Evolutionary conservation across 768 basidiomycete species (phyloP).

Genomic region (Tylopilus balloui): DNA sequence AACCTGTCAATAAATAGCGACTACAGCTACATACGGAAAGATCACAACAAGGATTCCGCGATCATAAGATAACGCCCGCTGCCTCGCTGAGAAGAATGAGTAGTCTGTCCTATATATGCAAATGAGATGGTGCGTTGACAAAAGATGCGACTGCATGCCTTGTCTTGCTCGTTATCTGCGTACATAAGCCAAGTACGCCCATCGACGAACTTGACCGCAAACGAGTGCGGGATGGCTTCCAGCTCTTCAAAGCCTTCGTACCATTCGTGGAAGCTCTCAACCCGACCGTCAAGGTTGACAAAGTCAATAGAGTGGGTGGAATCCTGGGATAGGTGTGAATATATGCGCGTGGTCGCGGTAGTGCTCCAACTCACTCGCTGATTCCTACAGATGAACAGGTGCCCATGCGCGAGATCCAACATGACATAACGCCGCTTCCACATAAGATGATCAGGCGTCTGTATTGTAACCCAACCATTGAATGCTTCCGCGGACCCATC

Average conservation of each 20-base stretch:
- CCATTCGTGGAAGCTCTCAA: conserved; percentile 54
- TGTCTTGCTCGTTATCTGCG: conserved; percentile 59
- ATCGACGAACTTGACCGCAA: conserved; percentile 58
- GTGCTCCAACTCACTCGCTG: conserved; percentile 38
- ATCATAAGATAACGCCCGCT: conserved; percentile 28
- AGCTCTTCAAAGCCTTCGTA: conserved; percentile 65
- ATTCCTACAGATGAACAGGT: conserved; percentile 47
- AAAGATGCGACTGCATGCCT: conserved; percentile 34
- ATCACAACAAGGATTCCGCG: conserved; percentile 8
- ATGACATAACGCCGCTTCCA: conserved; percentile 68
- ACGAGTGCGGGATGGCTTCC: conserved; percentile 60
- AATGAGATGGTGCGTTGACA: background rate
- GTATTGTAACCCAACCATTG: conserved; percentile 61
- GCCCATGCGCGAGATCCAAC: conserved; percentile 41
- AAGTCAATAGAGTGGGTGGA: conserved; percentile 27
- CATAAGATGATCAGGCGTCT: conserved; percentile 46
- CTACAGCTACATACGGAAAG: conserved; percentile 18
- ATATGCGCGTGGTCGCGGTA: background rate
- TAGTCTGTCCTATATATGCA: conserved; percentile 18
- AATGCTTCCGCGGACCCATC: conserved; percentile 37
- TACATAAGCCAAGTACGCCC: conserved; percentile 53
- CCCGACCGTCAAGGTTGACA: conserved; percentile 43
- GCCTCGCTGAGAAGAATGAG: conserved; percentile 29
- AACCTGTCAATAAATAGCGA: conserved; percentile 8
- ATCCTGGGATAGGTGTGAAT: conserved; percentile 25